These are phyloP conservation scores for Yamagishiella unicocca DNA, from an alignment of 139 green algal genomes.

Conservation along the genomic window DNA sequence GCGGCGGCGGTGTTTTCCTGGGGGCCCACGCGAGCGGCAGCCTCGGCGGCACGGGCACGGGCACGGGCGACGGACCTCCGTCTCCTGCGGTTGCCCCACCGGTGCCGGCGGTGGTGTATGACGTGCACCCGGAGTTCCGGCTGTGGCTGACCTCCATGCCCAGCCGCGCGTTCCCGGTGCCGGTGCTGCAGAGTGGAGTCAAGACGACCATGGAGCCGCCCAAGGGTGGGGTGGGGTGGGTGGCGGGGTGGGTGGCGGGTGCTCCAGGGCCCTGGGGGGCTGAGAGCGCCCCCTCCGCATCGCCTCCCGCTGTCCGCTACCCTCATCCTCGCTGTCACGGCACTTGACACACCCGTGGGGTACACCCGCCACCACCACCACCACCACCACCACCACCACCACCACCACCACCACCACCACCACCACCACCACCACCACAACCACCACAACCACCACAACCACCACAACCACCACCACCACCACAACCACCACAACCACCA, in stretches of 20 bases:
- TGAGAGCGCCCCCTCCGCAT: too few species aligned
- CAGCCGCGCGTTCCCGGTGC: constrained; percentile 74
- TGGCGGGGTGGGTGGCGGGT: not conserved
- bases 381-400: too few species aligned
- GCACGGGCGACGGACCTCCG: not conserved
- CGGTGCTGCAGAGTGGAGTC: constrained; percentile 71
- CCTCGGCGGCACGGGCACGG: not conserved
- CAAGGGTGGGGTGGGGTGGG: constrained; percentile 56
- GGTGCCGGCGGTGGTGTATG: constrained; percentile 24
- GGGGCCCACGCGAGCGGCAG: not conserved
- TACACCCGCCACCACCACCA: too few species aligned
- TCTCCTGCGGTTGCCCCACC: not conserved
- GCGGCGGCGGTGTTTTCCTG: not conserved
- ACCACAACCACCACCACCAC: too few species aligned
- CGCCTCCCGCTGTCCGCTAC: too few species aligned
- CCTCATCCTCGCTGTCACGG: too few species aligned
- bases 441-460: too few species aligned
- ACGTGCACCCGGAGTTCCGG: constrained; percentile 82
- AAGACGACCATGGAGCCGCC: constrained; percentile 87
- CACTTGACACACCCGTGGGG: too few species aligned
- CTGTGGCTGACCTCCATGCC: constrained; percentile 90
- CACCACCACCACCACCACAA: too few species aligned
- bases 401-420: too few species aligned
- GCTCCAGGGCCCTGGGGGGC: too few species aligned
- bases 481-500: too few species aligned